Base-by-base conservation (phyloP, 202 grass and related monocot genomes). In the Panicum hallii region DNA sequence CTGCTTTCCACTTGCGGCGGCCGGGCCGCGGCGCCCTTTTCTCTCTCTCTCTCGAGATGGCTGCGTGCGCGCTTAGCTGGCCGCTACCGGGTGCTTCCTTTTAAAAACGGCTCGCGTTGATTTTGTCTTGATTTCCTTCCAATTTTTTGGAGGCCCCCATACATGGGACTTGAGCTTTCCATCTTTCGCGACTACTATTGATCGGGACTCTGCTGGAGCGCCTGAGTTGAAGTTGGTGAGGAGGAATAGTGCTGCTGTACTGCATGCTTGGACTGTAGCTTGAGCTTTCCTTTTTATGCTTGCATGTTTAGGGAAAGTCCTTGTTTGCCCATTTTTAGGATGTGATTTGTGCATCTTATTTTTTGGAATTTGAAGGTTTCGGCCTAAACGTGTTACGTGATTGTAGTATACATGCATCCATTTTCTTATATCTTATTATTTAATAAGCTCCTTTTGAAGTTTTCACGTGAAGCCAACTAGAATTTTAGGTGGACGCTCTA, bases 21-120 rank as follows among this genome's bases (percentile, higher is more conserved):
- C 19, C 42, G 62, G 62, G 40, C 44, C 62, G 42, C 38, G 81
- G 62, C 44, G 57, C 13, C 26, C 22, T 78, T 85, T 49, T 36
- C 52, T 60, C 45, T 17, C 52, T 60, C 45, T 17, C 67, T 23
- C 73, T 65, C n/a, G 72, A 65, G 64, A 78, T 82, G 84, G 79
- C 89, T 87, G 89, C 84, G 89, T 87, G 89, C 80, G 75, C 46
- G 84, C 84, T 87, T 74, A 90, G 89, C 89, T 90, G 89, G 84
- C 89, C 45, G 80, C 84, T 90, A 83, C 84, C 68, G 50, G 67
- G 84, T 26, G 75, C 34, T 53, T 76, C 66, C 75, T 87, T 70
- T 90, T 58, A 50, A 84, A 87, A 81, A 90, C 69, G 82, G 55
- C 19, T 13, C 10, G 54, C 2, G 65, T 81, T 87, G 81, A 84